Conservation (phyloP, 768 basidiomycete genomes). For the Phanerochaete carnosa region DNA sequence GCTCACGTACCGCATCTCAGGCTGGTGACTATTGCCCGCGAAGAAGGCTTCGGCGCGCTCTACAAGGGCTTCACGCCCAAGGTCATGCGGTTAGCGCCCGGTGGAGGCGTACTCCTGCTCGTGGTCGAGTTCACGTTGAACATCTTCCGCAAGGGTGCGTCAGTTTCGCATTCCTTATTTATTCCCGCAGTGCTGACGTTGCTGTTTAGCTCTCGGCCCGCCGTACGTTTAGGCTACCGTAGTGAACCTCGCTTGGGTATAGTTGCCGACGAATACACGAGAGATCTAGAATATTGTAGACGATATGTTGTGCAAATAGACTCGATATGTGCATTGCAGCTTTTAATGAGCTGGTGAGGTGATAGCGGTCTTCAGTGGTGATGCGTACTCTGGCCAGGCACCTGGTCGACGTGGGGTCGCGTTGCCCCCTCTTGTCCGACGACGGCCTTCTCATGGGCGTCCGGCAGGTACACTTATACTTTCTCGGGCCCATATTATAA, state of each 20-base stretch:
- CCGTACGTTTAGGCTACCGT: slow-evolving; percentile 19
- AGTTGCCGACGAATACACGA: too few species aligned
- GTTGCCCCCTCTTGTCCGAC: too few species aligned
- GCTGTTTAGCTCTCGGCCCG: slow-evolving; percentile 21
- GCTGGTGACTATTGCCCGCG: slow-evolving; percentile 73
- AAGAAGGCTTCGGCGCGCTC: slow-evolving; percentile 82
- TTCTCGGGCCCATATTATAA: too few species aligned
- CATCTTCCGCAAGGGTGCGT: slow-evolving; percentile 67
- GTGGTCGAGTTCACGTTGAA: slow-evolving; percentile 88
- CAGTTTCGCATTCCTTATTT: neutral
- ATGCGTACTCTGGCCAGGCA: too few species aligned
- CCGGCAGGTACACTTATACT: too few species aligned
- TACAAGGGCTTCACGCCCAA: slow-evolving; percentile 98
- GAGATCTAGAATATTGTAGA: neutral
- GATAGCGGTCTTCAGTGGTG: too few species aligned
- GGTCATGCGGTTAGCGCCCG: slow-evolving; percentile 91
- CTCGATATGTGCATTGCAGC: neutral
- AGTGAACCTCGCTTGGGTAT: neutral
- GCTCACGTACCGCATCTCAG: slow-evolving; percentile 23
- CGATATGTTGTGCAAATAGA: neutral
- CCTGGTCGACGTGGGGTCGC: too few species aligned
- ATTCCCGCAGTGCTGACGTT: neutral
- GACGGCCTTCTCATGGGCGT: too few species aligned
- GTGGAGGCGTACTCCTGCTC: slow-evolving; percentile 89
- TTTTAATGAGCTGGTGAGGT: too few species aligned